Base-by-base conservation (phyloP, 768 basidiomycete species). In the Infundibulicybe gibba region DNA sequence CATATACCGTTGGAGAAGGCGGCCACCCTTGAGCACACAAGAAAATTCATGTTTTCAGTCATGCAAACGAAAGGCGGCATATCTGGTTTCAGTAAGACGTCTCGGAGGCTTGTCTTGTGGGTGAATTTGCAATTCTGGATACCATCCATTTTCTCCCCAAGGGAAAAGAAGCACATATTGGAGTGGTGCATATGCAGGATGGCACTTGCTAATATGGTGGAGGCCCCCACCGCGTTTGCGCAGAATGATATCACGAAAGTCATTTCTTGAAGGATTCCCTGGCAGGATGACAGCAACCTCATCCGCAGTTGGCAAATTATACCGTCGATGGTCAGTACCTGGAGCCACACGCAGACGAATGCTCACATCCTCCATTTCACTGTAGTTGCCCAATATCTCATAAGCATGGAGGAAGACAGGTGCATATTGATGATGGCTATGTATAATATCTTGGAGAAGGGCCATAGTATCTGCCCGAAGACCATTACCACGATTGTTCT, bases 161-260 rank as follows among this genome's bases (percentile, higher is more conserved):
- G 74, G 69, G 60, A 76, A 76, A 1, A 79, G 58, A 0, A 79
- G 50, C 0, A 70, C 64, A 67, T 75, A 77, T 12, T 74, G 67
- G 0, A 77, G 57, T 0, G 72, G 52, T 0, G 50, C 25, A 50
- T 77, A 79, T 0, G 55, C 44, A 3, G 66, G 61, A 49, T 71
- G 56, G 0, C 58, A 44, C 1, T 77, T 62, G 47, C 44, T 61
- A 32, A 76, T 71, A 2, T 54, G 43, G 15, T 49, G 20, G 3
- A 74, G 48, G 2, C 4, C 4, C 17, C 47, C 53, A 35, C 51
- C 55, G n/a, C 57, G 49, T 0, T 57, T 41, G 3, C 20, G 41
- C 0, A 74, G 34, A 8, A 75, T 47, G 13, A 75, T 71, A 35
- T 79, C 72, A 3, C 59, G 31, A 14, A 49, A 16, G 14, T 49